A percentile compares a stretch with the other conserved stretches of the same genome.
Evolutionary conservation across 352 stramenopile genomes (phyloP).

Genomic region (Globisporangium lucens): DNA sequence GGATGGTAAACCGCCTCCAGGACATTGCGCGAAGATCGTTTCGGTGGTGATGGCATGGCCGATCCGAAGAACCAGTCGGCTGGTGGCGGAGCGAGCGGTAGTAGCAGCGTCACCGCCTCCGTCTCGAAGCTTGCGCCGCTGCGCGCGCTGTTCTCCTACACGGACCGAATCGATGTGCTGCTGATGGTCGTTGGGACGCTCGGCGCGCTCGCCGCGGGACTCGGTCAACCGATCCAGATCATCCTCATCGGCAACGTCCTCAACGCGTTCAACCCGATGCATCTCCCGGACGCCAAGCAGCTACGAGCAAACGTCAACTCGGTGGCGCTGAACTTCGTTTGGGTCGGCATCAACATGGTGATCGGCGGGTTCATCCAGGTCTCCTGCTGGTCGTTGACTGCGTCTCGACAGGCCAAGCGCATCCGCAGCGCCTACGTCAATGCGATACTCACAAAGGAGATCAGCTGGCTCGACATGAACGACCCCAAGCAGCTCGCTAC

Average conservation of each 20-base stretch:
- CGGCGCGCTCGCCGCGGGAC: constrained; percentile 34
- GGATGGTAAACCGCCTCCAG: not conserved
- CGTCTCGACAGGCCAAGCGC: constrained; percentile 50
- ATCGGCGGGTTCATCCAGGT: constrained; percentile 40
- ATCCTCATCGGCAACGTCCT: constrained; percentile 70
- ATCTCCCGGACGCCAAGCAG: constrained; percentile 16
- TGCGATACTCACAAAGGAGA: constrained; percentile 35
- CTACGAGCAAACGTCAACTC: constrained; percentile 25
- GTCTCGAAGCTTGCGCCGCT: not conserved
- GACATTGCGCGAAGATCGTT: not conserved
- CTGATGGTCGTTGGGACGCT: constrained; percentile 57
- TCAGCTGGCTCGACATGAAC: constrained; percentile 50
- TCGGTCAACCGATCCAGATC: constrained; percentile 65
- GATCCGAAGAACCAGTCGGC: not conserved
- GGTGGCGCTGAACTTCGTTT: constrained; percentile 19
- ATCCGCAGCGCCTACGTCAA: constrained; percentile 31
- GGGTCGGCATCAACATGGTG: constrained; percentile 26
- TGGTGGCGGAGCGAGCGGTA: not conserved
- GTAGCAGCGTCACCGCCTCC: not conserved
- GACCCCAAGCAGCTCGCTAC: constrained; percentile 31
- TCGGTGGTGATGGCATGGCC: not conserved
- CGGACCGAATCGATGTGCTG: constrained; percentile 46
- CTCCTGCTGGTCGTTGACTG: constrained; percentile 53
- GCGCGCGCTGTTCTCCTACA: constrained; percentile 24
- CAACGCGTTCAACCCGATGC: constrained; percentile 62